Evolutionary conservation across 1,139 yeast genomes (phyloP).

Genomic region (Nadsonia starkeyi-henricii): DNA sequence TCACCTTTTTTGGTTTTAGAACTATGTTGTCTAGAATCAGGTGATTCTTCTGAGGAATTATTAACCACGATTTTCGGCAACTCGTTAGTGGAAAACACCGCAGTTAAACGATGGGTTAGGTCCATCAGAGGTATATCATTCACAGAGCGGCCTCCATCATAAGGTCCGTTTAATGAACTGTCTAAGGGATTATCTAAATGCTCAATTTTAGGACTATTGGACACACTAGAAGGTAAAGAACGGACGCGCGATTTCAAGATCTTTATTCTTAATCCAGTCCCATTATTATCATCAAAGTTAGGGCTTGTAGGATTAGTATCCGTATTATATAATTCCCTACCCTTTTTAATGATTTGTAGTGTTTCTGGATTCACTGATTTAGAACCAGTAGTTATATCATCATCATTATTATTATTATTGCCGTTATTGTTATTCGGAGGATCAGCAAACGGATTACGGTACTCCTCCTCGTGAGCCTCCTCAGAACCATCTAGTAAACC

Average conservation of each 20-base stretch:
- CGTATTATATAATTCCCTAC: too few relatives aligned
- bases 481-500: too few relatives aligned
- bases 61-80: conserved; percentile 9
- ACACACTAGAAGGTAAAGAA: neutral
- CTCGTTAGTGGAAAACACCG: conserved; percentile 7
- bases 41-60: conserved; percentile 14
- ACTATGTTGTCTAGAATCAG: conserved; percentile 14
- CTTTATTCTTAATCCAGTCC: neutral
- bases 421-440: neutral
- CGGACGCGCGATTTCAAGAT: neutral
- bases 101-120: conserved; percentile 14
- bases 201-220: neutral
- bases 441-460: neutral
- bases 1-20: conserved; percentile 6
- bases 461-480: neutral
- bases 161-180: neutral
- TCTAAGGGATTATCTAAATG: conserved; percentile 2
- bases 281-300: too few relatives aligned
- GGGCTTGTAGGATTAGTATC: too few relatives aligned
- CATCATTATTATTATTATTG: neutral
- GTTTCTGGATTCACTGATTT: too few relatives aligned
- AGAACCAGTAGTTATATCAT: too few relatives aligned
- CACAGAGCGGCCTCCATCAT: conserved; percentile 5
- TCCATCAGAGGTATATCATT: conserved; percentile 17
- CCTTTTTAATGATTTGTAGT: too few relatives aligned